Evolutionary conservation across 306 rosid species (phyloP).

Genomic region (Cucumis cinereus): DNA sequence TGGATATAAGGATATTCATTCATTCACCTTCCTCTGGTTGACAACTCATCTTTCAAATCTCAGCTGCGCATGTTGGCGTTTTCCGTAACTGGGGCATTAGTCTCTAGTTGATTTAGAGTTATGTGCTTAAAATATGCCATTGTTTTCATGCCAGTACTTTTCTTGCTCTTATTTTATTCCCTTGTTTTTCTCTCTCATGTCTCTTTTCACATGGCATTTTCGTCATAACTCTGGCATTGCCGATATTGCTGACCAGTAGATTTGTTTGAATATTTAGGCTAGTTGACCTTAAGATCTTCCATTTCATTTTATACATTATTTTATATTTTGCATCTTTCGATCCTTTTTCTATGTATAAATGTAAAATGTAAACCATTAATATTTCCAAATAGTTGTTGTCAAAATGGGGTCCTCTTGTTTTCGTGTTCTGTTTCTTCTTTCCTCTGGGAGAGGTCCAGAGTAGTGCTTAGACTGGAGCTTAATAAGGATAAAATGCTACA

Average conservation of each 20-base stretch:
- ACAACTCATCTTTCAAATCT: conserved; percentile 6
- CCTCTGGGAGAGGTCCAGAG: neutral
- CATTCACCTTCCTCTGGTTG: neutral
- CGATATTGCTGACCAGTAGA: conserved; percentile 6
- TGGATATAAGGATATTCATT: neutral
- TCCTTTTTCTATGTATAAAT: neutral
- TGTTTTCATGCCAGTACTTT: neutral
- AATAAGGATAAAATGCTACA: neutral
- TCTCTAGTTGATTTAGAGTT: neutral
- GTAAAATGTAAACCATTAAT: neutral
- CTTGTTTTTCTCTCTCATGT: conserved; percentile 1
- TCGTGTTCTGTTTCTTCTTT: neutral
- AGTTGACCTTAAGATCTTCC: neutral
- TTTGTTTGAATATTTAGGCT: neutral
- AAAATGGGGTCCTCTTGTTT: neutral
- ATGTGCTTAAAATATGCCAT: conserved; percentile 7
- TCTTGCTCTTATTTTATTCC: neutral
- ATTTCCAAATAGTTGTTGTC: neutral
- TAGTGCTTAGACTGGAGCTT: neutral
- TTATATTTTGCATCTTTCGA: neutral
- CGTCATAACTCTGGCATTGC: neutral
- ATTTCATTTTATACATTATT: neutral
- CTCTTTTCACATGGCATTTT: conserved; percentile 1
- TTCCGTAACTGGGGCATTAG: neutral
- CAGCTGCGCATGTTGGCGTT: neutral